Conservation (phyloP, 768 basidiomycete genomes). For the Auricularia sp. region DNA sequence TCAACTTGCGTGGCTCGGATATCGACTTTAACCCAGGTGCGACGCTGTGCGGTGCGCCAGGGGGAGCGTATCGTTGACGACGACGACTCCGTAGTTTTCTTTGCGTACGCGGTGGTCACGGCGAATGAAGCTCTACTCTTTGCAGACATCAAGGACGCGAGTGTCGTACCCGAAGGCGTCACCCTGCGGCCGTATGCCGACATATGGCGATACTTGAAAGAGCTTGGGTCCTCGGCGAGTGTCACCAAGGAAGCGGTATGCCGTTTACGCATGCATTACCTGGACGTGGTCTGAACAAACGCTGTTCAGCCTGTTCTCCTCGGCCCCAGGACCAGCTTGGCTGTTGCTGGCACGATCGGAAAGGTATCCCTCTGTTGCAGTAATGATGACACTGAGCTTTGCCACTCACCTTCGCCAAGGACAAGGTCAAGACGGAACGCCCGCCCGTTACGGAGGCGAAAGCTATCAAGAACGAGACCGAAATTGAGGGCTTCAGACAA, state of each 20-base stretch:
- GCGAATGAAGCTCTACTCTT: slow-evolving; percentile 51
- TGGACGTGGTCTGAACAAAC: neutral
- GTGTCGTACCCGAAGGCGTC: slow-evolving; percentile 27
- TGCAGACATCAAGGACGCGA: slow-evolving; percentile 35
- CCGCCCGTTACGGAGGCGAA: slow-evolving; percentile 76
- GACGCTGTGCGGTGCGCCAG: neutral
- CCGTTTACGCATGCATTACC: neutral
- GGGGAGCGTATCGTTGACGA: neutral
- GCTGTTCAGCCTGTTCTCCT: slow-evolving; percentile 60
- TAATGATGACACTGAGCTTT: too few species aligned
- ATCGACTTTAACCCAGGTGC: slow-evolving; percentile 77
- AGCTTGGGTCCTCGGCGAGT: slow-evolving; percentile 29
- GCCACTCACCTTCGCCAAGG: slow-evolving; percentile 20
- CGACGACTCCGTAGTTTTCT: slow-evolving; percentile 55
- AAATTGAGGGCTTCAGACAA: slow-evolving; percentile 83
- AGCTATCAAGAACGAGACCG: slow-evolving; percentile 67
- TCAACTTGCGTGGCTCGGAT: slow-evolving; percentile 86
- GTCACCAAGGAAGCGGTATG: slow-evolving; percentile 22
- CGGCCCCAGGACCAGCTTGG: slow-evolving; percentile 67
- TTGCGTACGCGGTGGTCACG: slow-evolving; percentile 78
- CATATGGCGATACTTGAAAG: slow-evolving; percentile 55
- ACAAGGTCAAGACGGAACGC: slow-evolving; percentile 46
- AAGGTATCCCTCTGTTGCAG: slow-evolving; percentile 30
- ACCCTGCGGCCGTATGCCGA: slow-evolving; percentile 59
- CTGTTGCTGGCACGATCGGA: slow-evolving; percentile 72